phyloP scores from a whole-genome alignment of 805 yeast species.

The Wickerhamomyces chambardii region DNA sequence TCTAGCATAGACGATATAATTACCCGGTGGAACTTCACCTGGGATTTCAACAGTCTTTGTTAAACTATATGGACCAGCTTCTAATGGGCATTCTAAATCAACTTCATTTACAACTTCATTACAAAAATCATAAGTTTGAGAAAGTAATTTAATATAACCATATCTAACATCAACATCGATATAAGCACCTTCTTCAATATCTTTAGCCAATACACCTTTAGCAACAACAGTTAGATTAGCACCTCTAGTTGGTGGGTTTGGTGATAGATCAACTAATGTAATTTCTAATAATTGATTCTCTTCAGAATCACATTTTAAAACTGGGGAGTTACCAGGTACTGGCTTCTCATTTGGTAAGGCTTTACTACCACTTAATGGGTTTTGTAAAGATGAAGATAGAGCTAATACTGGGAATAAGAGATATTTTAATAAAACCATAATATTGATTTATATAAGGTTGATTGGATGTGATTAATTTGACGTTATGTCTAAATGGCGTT shows the following conservation, averaged over 20 bases:
- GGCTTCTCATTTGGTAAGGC: conserved; percentile 43
- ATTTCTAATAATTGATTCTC: conserved; percentile 58
- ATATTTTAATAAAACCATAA: background rate
- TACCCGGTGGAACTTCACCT: conserved; percentile 91
- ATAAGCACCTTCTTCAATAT: conserved; percentile 78
- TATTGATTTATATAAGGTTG: background rate
- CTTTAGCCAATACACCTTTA: conserved; percentile 45
- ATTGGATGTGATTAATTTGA: too few relatives aligned
- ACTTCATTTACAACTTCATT: conserved; percentile 79
- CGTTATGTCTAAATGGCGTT: too few relatives aligned
- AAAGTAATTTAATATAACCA: conserved; percentile 82
- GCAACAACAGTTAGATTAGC: conserved; percentile 74
- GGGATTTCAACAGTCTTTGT: conserved; percentile 78
- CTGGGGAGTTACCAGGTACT: conserved; percentile 87
- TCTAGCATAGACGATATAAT: conserved; percentile 76
- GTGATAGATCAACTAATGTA: conserved; percentile 49
- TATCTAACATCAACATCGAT: conserved; percentile 90
- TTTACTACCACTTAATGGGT: conserved; percentile 6
- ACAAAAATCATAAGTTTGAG: conserved; percentile 90
- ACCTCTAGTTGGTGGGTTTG: conserved; percentile 91
- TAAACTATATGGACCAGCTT: conserved; percentile 57
- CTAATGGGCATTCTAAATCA: conserved; percentile 78
- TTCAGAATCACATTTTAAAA: conserved; percentile 62
- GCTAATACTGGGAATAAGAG: background rate
- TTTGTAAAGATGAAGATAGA: conserved; percentile 11